A percentile compares a stretch with the other conserved stretches of the same genome.
These are phyloP conservation scores for Salvia rosmarinus DNA, from an alignment of 257 asterid species.

Conservation along the genomic window DNA sequence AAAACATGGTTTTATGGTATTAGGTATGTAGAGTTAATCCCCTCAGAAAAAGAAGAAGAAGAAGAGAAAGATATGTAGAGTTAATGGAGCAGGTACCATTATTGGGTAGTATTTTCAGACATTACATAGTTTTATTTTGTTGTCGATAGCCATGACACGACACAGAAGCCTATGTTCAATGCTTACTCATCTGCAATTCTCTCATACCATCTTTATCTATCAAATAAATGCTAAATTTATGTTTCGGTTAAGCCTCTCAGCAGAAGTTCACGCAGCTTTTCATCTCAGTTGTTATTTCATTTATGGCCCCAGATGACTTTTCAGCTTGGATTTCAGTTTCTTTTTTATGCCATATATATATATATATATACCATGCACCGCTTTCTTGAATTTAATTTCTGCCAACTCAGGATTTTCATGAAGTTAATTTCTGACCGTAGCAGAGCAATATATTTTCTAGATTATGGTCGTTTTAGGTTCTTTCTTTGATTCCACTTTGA, in stretches of 20 bases:
- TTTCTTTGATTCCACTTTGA: background rate
- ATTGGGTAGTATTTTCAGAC: constrained; percentile 57
- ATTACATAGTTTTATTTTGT: constrained; percentile 56
- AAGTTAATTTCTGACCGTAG: constrained; percentile 41
- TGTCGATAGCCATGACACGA: constrained; percentile 53
- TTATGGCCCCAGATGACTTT: constrained; percentile 8
- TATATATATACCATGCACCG: constrained; percentile 21
- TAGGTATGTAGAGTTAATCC: no score
- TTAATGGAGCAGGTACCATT: constrained; percentile 20
- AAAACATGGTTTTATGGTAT: no score
- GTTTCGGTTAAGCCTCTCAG: constrained; percentile 1
- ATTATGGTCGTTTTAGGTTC: background rate
- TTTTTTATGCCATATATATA: constrained; percentile 20
- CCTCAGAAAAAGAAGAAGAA: no score
- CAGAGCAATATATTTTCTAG: background rate
- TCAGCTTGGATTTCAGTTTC: background rate
- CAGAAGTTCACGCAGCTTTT: background rate
- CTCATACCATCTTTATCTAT: constrained; percentile 15
- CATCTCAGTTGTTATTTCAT: background rate
- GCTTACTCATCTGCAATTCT: background rate
- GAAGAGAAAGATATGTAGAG: no score
- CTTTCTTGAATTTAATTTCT: constrained; percentile 50
- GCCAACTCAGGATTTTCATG: constrained; percentile 55
- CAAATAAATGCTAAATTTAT: constrained; percentile 29
- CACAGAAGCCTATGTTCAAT: constrained; percentile 41